Base-by-base conservation (phyloP, 768 basidiomycete genomes). In the Pluteus cervinus region DNA sequence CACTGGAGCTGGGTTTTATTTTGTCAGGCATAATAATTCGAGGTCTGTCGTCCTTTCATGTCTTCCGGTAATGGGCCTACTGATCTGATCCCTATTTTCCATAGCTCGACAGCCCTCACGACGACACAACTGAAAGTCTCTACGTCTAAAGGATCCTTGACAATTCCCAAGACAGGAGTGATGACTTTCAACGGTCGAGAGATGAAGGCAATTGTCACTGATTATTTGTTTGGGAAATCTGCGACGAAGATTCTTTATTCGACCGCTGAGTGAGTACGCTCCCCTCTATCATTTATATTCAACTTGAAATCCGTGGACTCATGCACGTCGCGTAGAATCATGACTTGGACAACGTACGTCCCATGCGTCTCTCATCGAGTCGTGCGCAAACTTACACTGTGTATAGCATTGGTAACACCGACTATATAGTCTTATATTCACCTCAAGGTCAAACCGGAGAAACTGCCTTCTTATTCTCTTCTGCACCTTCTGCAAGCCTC, bases 311-410 rank as follows among this genome's bases (percentile, higher is more conserved):
- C 34, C 7, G 30, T 26, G n/a, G 9, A 32, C 7, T 24, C 12
- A 17, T 12, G 5, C 11, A 20, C 18, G 18, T 31, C n/a, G 12
- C 15, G n/a, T 35, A 74, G 72, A 40, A 65, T 75, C 31, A 64
- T 71, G 66, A 73, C 73, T 9, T 73, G 71, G 71, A 66, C 69
- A n/a, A 72, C 70, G 71, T 66, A 39, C 48, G 67, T 45, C 1
- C 16, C 23, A 15, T n/a, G 15, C 29, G 9, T 4, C 9, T 23
- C 9, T 12, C 20, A 9, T 36, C 28, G 29, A 23, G 22, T 28
- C 9, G 25, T 23, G 15, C 7, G 29, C 24, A 37, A 7, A 34
- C 8, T 34, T 31, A 33, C 24, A 14, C n/a, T 33, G 7, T 12
- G 5, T 33, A 10, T 36, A 72, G 70, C 2, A 62, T 73, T 29